These are phyloP conservation scores for Mortierella claussenii DNA, from an alignment of 192 early-diverging fungal species.

Conservation along the genomic window DNA sequence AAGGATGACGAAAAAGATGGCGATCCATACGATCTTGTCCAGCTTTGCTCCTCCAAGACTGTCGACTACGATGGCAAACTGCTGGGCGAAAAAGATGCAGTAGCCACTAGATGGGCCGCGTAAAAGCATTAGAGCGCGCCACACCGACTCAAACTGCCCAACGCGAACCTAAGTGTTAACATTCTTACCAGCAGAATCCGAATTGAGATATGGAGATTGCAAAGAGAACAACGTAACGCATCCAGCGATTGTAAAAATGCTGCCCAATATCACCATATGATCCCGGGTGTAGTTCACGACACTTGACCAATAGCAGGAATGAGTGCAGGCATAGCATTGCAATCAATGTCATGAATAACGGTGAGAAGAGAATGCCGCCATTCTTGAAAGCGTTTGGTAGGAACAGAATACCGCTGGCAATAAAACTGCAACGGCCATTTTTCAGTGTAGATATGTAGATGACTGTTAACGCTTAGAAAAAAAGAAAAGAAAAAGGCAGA, in stretches of 20 bases:
- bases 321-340: slow-evolving; percentile 71
- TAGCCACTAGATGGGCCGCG: slow-evolving; percentile 64
- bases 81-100: slow-evolving; percentile 90
- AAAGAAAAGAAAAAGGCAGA: not conserved
- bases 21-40: slow-evolving; percentile 70
- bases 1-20: slow-evolving; percentile 76
- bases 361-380: slow-evolving; percentile 75
- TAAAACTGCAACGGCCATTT: slow-evolving; percentile 54
- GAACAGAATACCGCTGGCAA: slow-evolving; percentile 80
- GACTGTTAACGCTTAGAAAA: not conserved
- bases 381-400: slow-evolving; percentile 81
- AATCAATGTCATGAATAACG: slow-evolving; percentile 67
- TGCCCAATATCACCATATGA: slow-evolving; percentile 78
- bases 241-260: slow-evolving; percentile 69
- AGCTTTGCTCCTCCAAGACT: slow-evolving; percentile 70
- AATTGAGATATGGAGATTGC: slow-evolving; percentile 79
- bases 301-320: slow-evolving; percentile 73
- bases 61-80: slow-evolving; percentile 77
- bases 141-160: not conserved
- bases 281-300: slow-evolving; percentile 68
- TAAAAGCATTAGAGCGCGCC: too few species aligned
- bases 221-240: slow-evolving; percentile 72
- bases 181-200: slow-evolving; percentile 80
- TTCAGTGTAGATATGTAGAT: not conserved
- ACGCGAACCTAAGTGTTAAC: not conserved